These are phyloP conservation scores for Xylona heveae DNA, from an alignment of 495 filamentous ascomycete species.

Conservation along the genomic window DNA sequence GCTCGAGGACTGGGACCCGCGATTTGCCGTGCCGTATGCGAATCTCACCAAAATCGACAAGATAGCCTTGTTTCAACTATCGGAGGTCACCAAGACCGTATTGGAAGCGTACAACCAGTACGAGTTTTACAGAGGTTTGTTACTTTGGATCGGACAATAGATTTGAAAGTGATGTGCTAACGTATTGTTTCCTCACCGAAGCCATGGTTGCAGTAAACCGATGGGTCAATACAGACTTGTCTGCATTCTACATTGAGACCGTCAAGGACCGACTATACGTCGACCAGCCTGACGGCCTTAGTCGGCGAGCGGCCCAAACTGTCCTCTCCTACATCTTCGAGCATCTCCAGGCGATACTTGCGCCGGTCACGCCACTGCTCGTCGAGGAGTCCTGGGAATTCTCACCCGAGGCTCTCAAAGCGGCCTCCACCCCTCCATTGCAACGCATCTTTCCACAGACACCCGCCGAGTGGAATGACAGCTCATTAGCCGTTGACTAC, in stretches of 20 bases:
- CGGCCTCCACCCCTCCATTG: conserved; percentile 10
- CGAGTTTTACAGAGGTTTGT: conserved; percentile 51
- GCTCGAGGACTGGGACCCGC: conserved; percentile 34
- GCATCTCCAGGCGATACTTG: conserved; percentile 52
- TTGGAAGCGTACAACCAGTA: conserved; percentile 39
- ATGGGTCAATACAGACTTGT: conserved; percentile 66
- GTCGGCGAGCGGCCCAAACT: conserved; percentile 33
- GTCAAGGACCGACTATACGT: conserved; percentile 85
- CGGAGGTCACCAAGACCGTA: conserved; percentile 34
- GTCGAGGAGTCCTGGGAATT: conserved; percentile 79
- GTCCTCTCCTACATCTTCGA: conserved; percentile 49
- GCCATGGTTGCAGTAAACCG: conserved; percentile 47
- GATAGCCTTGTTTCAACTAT: conserved; percentile 57
- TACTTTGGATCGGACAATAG: not conserved
- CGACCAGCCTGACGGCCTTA: conserved; percentile 31
- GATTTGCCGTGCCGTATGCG: conserved; percentile 16
- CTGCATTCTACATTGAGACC: conserved; percentile 81
- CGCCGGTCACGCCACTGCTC: conserved; percentile 63
- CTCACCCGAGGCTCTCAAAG: conserved; percentile 38
- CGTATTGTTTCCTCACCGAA: not conserved
- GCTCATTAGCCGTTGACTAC: conserved; percentile 25
- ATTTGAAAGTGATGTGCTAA: not conserved
- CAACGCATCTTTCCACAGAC: conserved; percentile 11
- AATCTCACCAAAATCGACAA: conserved; percentile 35
- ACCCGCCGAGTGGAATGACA: conserved; percentile 18